These are phyloP conservation scores for Phylloporus arenicola DNA, from an alignment of 768 basidiomycete genomes.

Conservation along the genomic window DNA sequence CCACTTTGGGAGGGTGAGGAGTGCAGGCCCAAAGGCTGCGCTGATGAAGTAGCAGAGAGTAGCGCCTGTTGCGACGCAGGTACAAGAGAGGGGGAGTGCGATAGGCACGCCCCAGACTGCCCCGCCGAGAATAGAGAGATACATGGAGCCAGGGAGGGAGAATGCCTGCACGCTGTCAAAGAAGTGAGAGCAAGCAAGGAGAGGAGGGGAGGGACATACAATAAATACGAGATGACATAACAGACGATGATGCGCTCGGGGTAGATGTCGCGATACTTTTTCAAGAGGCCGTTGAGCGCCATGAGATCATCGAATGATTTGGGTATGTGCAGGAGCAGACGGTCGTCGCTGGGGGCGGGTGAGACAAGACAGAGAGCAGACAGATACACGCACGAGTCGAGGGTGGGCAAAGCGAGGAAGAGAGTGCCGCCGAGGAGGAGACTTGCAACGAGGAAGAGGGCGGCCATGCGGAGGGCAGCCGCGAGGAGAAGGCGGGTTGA, in stretches of 20 bases:
- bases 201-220: slow-evolving; percentile 52
- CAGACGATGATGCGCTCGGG: slow-evolving; percentile 81
- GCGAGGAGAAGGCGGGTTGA: slow-evolving; percentile 62
- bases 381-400: slow-evolving; percentile 59
- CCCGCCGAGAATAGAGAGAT: slow-evolving; percentile 92
- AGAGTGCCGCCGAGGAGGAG: slow-evolving; percentile 68
- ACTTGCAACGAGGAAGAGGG: slow-evolving; percentile 68
- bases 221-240: slow-evolving; percentile 86
- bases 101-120: slow-evolving; percentile 89
- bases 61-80: slow-evolving; percentile 87
- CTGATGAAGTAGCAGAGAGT: slow-evolving; percentile 91
- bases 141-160: slow-evolving; percentile 96
- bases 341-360: slow-evolving; percentile 59
- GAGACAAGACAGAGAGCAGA: not conserved
- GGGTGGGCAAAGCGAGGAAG: slow-evolving; percentile 73
- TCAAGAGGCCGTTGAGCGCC: slow-evolving; percentile 75
- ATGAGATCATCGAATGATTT: slow-evolving; percentile 86
- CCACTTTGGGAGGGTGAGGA: slow-evolving; percentile 83
- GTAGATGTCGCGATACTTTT: slow-evolving; percentile 89
- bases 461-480: slow-evolving; percentile 79
- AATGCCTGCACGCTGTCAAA: slow-evolving; percentile 82
- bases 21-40: slow-evolving; percentile 85
- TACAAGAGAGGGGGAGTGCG: slow-evolving; percentile 86
- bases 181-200: slow-evolving; percentile 6
- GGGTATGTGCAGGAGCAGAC: slow-evolving; percentile 71